Conservation (phyloP, 306 rosid genomes). For the Quercus berberidifolia region DNA sequence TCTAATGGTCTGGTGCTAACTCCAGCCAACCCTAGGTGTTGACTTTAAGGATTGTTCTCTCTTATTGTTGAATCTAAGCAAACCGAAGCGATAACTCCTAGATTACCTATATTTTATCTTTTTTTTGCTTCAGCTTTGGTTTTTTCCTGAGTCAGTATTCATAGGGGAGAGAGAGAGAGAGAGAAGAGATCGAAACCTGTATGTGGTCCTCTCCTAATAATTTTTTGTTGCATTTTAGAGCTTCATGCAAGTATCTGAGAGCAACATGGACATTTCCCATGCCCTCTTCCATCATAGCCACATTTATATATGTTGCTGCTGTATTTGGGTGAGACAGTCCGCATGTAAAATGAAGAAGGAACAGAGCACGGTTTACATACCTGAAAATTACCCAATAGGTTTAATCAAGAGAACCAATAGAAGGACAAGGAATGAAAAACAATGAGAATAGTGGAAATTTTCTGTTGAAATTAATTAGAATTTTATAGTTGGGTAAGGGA, state of each 20-base stretch:
- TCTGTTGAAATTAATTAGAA: background rate
- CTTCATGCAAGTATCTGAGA: conserved; percentile 93
- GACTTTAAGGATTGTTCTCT: too few relatives aligned
- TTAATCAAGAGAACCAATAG: conserved; percentile 22
- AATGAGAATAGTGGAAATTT: background rate
- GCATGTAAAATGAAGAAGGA: conserved; percentile 92
- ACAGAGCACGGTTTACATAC: conserved; percentile 92
- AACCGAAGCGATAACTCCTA: too few relatives aligned
- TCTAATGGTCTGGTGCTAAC: too few relatives aligned
- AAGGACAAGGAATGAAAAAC: background rate
- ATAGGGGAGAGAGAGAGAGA: background rate
- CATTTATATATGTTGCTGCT: conserved; percentile 94
- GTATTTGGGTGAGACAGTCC: conserved; percentile 97
- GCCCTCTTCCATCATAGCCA: conserved; percentile 99
- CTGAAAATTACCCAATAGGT: conserved; percentile 33
- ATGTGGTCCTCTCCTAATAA: conserved; percentile 94
- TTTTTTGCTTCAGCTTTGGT: too few relatives aligned
- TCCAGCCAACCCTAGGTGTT: too few relatives aligned
- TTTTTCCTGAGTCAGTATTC: too few relatives aligned
- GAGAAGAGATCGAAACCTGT: conserved; percentile 50
- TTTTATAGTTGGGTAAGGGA: background rate
- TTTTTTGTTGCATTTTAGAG: conserved; percentile 94
- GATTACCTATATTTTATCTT: too few relatives aligned
- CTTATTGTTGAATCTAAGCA: too few relatives aligned
- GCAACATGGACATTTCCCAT: conserved; percentile 96